Evolutionary conservation across 78 protist species (phyloP).

Genomic region (Dictyostelium citrinum): DNA sequence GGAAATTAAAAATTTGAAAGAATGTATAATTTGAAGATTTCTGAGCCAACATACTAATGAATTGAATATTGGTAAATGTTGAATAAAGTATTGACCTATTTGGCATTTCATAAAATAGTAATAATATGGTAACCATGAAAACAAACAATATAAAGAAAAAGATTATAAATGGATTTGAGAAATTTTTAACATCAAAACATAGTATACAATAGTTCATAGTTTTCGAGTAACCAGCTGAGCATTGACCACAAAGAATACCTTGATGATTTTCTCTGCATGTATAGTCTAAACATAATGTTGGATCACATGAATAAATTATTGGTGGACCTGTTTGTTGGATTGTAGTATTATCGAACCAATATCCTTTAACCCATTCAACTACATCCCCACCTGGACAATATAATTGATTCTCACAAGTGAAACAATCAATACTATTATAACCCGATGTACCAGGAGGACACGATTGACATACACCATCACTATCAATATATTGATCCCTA

Average conservation of each 20-base stretch:
- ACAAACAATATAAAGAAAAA: not conserved
- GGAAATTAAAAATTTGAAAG: not conserved
- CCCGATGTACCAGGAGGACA: not conserved
- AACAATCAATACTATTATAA: not conserved
- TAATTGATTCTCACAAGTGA: not conserved
- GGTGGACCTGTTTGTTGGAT: not conserved
- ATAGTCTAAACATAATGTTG: not conserved
- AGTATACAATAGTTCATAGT: not conserved
- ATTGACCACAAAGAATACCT: not conserved
- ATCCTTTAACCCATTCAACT: not conserved
- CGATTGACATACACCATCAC: not conserved
- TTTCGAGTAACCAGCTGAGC: not conserved
- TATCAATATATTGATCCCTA: not conserved
- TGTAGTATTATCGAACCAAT: not conserved
- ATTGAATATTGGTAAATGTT: not conserved
- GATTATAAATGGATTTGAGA: not conserved
- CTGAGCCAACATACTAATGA: not conserved
- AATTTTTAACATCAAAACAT: not conserved
- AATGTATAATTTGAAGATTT: not conserved
- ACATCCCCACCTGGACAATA: not conserved
- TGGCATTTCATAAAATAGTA: not conserved
- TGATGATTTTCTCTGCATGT: not conserved
- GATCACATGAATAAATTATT: not conserved
- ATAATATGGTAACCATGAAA: not conserved
- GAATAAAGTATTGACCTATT: not conserved